Base-by-base conservation (phyloP, 2,329 filamentous ascomycete species). In the Ceratocystis lukuohia region DNA sequence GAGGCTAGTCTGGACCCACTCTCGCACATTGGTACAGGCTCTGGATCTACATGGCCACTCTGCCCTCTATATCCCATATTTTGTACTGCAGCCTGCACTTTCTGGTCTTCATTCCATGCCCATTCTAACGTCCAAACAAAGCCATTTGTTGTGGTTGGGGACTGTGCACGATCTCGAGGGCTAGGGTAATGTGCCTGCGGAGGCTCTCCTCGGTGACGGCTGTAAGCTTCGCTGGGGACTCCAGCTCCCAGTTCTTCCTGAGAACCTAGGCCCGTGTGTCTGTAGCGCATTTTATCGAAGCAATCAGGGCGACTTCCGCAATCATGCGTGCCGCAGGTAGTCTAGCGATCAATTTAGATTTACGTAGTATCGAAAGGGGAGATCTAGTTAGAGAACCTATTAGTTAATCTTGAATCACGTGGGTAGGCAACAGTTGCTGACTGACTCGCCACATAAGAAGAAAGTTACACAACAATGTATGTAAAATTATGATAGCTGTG, bases 91-190 rank as follows among this genome's bases (percentile, higher is more conserved):
- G 25, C 10, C 28, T 8, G 56, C 2, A 5, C 56, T 4, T 17
- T 28, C 56, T 37, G 56, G 25, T 37, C 15, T 25, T 25, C 22
- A 15, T 37, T 59, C 56, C 56, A 59, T 10, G 56, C 56, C 56
- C 56, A 59, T 37, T 59, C 56, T 5, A 59, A 7, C n/a, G 56
- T 59, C 56, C 56, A 59, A 17, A 59, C 28, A 37, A 59, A 59
- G 8, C 28, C 56, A 25, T 37, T 8, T 37, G 25, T 10, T 10
- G 12, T 20, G 17, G 56, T 59, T 7, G 56, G 56, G 17, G 56
- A 59, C 8, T 28, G 28, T 6, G 53, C 28, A 10, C 53, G 53
- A 20, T 25, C 17, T 30, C 6, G 12, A n/a, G 53, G 53, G 15
- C 30, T 17, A 8, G n/a, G 12, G 5, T n/a, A 30, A 10, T 57